These are phyloP conservation scores for Prunella vulgaris DNA, from an alignment of 257 asterid species.

Conservation along the genomic window DNA sequence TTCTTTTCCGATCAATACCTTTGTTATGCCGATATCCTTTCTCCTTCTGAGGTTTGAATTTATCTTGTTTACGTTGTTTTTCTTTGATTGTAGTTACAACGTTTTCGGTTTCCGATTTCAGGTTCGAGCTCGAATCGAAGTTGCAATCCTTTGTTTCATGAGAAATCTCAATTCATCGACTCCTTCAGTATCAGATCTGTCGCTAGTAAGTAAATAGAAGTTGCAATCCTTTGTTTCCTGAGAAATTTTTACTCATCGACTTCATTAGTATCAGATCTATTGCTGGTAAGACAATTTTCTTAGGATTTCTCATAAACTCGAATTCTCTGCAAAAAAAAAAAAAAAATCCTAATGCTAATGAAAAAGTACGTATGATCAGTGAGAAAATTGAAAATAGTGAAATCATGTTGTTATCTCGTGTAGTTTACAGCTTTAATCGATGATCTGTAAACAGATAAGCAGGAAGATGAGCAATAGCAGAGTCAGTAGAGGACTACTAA, in stretches of 20 bases:
- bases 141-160: constrained; percentile 72
- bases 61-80: not conserved
- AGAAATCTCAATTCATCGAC: constrained; percentile 51
- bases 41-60: constrained; percentile 50
- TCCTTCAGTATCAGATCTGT: constrained; percentile 71
- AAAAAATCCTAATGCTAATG: not conserved
- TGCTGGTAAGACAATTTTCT: constrained; percentile 44
- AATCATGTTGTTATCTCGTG: not conserved
- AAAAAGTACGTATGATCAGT: not conserved
- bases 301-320: not conserved
- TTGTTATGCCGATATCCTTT: constrained; percentile 72
- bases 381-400: not conserved
- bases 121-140: constrained; percentile 94
- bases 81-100: not conserved
- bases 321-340: not conserved
- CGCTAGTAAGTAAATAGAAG: constrained; percentile 79
- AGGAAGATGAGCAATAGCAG: constrained; percentile 69
- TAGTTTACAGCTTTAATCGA: not conserved
- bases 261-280: constrained; percentile 66
- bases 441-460: constrained; percentile 42
- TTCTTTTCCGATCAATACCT: constrained; percentile 81
- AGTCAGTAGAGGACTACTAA: constrained; percentile 65
- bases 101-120: constrained; percentile 17
- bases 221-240: constrained; percentile 72
- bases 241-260: constrained; percentile 50